Conservation (phyloP, 1,284 basidiomycete genomes). For the Cryptococcus amylolentus region DNA sequence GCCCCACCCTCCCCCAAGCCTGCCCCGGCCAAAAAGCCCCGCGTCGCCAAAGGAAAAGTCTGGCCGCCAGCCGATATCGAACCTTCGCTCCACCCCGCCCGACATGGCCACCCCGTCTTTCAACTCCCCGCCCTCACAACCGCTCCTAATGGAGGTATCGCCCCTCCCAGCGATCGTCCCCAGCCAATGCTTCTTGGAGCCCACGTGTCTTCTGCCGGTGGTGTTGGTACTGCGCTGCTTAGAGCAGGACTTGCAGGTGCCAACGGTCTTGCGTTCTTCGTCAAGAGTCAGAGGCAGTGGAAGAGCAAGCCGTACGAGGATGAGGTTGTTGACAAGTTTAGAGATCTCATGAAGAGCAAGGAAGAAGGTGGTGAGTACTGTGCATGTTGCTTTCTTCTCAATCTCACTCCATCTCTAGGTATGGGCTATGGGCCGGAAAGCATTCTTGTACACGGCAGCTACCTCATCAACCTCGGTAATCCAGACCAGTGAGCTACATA, state of each 20-base stretch:
- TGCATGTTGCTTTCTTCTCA: neutral
- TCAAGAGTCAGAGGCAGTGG: constrained; percentile 82
- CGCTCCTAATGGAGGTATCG: constrained; percentile 22
- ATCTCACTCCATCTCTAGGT: constrained; percentile 15
- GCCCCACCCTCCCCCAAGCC: neutral
- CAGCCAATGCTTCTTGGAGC: constrained; percentile 59
- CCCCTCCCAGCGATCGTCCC: constrained; percentile 9
- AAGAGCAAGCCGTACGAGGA: constrained; percentile 54
- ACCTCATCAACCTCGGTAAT: constrained; percentile 80
- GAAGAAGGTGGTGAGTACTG: constrained; percentile 38
- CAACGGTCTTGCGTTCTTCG: constrained; percentile 75
- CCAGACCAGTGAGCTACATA: constrained; percentile 60
- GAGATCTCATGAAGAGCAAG: constrained; percentile 51
- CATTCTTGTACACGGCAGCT: constrained; percentile 77
- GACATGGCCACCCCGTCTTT: constrained; percentile 38
- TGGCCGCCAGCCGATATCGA: constrained; percentile 44
- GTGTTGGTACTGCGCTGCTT: constrained; percentile 66
- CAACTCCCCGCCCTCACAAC: constrained; percentile 9
- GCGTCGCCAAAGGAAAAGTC: constrained; percentile 19
- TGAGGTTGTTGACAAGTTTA: constrained; percentile 17
- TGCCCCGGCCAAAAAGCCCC: constrained; percentile 21
- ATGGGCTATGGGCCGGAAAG: constrained; percentile 60
- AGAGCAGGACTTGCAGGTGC: constrained; percentile 73
- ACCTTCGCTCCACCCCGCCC: constrained; percentile 33
- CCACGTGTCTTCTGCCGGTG: constrained; percentile 75